A percentile compares a stretch with the other conserved stretches of the same genome.
phyloP scores from a whole-genome alignment of 495 filamentous ascomycete species.

The Usnea hakonensis region DNA sequence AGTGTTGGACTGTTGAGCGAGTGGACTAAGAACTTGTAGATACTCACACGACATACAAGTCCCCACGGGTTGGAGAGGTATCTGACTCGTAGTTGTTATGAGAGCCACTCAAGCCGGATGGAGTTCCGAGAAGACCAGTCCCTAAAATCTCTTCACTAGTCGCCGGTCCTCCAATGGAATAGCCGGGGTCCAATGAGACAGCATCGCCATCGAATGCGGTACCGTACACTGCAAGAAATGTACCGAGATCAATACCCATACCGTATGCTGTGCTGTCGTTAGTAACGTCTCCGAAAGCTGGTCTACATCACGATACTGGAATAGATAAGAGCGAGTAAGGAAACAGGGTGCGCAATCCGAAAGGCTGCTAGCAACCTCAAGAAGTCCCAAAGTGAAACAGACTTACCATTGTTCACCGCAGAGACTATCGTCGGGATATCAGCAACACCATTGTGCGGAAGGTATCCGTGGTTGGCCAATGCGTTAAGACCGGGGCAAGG shows the following conservation, averaged over 20 bases:
- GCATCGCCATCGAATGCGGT: conserved; percentile 44
- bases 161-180: conserved; percentile 35
- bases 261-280: conserved; percentile 34
- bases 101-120: conserved; percentile 40
- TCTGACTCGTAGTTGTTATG: conserved; percentile 53
- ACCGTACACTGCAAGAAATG: conserved; percentile 44
- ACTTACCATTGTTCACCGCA: conserved; percentile 22
- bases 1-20: neutral
- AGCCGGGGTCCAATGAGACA: conserved; percentile 34
- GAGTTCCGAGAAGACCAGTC: conserved; percentile 27
- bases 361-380: neutral
- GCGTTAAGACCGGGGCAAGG: conserved; percentile 48
- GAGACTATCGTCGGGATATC: conserved; percentile 32
- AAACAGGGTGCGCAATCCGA: neutral
- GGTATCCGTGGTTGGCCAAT: conserved; percentile 47
- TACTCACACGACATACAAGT: conserved; percentile 37
- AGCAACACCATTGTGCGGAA: conserved; percentile 45
- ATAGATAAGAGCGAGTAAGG: neutral
- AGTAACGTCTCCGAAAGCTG: neutral
- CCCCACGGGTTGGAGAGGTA: conserved; percentile 45
- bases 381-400: neutral
- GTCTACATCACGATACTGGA: neutral
- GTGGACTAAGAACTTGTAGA: neutral
- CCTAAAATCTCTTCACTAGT: conserved; percentile 23
- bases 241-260: conserved; percentile 44